A percentile compares a stretch with the other conserved stretches of the same genome.
phyloP scores from a whole-genome alignment of 305 asterid genomes.

The Withania somnifera region DNA sequence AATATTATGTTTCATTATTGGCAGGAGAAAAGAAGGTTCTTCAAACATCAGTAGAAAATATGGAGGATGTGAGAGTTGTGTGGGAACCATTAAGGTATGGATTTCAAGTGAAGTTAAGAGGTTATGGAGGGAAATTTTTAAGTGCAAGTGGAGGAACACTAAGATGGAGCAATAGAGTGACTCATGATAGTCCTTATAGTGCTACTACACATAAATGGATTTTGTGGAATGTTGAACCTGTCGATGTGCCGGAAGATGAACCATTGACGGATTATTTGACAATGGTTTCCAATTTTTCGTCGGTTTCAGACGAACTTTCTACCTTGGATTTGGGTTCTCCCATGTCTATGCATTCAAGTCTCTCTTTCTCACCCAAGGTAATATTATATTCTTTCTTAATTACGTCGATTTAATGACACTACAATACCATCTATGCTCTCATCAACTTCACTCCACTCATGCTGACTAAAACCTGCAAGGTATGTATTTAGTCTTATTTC shows the following conservation, averaged over 20 bases:
- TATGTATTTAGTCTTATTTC: no score
- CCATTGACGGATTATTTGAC: constrained; percentile 50
- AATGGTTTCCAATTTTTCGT: constrained; percentile 55
- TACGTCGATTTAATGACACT: no score
- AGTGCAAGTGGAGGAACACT: constrained; percentile 91
- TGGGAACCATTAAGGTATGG: constrained; percentile 87
- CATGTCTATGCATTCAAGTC: constrained; percentile 37
- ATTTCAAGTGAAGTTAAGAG: constrained; percentile 51
- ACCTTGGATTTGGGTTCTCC: constrained; percentile 56
- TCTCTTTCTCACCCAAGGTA: constrained; percentile 12
- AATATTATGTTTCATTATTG: not conserved
- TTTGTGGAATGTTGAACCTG: constrained; percentile 67
- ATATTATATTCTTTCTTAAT: not conserved
- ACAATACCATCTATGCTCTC: no score
- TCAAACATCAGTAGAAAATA: constrained; percentile 39
- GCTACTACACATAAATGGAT: constrained; percentile 55
- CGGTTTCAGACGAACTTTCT: constrained; percentile 67
- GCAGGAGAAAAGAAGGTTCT: not conserved
- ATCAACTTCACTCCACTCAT: no score
- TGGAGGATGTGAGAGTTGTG: constrained; percentile 28
- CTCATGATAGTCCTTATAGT: constrained; percentile 53
- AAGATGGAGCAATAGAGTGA: constrained; percentile 79
- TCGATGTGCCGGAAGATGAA: constrained; percentile 65
- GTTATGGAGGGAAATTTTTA: constrained; percentile 47
- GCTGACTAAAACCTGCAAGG: no score